These are phyloP conservation scores for Allantophomopsis lycopodina DNA, from an alignment of 2,329 filamentous ascomycete species.

Conservation along the genomic window DNA sequence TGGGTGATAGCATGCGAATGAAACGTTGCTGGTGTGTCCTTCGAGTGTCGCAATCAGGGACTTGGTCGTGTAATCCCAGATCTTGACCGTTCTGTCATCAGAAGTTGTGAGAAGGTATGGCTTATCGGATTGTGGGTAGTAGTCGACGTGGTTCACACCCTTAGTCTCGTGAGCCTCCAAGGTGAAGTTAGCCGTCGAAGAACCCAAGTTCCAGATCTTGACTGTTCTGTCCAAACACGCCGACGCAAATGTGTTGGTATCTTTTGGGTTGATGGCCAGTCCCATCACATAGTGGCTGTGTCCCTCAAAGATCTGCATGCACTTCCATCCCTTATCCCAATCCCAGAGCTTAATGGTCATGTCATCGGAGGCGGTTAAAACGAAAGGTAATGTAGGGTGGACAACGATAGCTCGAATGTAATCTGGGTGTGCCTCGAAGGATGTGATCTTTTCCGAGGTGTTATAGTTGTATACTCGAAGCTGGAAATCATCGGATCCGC, in stretches of 20 bases:
- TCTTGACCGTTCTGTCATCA: constrained; percentile 91
- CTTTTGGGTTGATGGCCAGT: constrained; percentile 92
- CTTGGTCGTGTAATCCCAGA: constrained; percentile 99
- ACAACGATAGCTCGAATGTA: constrained; percentile 96
- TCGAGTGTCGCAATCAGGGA: constrained; percentile 92
- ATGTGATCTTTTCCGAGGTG: constrained; percentile 95
- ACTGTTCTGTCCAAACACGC: constrained; percentile 94
- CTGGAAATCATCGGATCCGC: constrained; percentile 85
- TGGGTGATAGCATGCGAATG: constrained; percentile 94
- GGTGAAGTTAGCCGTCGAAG: constrained; percentile 88
- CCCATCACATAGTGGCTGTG: constrained; percentile 97
- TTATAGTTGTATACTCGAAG: constrained; percentile 96
- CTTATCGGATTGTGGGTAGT: constrained; percentile 61
- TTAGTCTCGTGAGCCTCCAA: constrained; percentile 95
- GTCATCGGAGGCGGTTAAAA: constrained; percentile 91
- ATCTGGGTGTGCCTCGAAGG: constrained; percentile 94
- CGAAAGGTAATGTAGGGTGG: constrained; percentile 89
- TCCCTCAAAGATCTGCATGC: constrained; percentile 90
- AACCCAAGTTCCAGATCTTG: constrained; percentile 95
- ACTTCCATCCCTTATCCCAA: constrained; percentile 98
- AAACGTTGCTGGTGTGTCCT: constrained; percentile 95
- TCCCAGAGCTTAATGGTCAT: constrained; percentile 99
- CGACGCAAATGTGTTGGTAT: constrained; percentile 84
- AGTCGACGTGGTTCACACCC: constrained; percentile 96
- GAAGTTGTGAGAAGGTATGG: constrained; percentile 91